A percentile compares a stretch with the other conserved stretches of the same genome.
phyloP scores from a whole-genome alignment of 345 rosid genomes.

The Eucalyptus curtisii region DNA sequence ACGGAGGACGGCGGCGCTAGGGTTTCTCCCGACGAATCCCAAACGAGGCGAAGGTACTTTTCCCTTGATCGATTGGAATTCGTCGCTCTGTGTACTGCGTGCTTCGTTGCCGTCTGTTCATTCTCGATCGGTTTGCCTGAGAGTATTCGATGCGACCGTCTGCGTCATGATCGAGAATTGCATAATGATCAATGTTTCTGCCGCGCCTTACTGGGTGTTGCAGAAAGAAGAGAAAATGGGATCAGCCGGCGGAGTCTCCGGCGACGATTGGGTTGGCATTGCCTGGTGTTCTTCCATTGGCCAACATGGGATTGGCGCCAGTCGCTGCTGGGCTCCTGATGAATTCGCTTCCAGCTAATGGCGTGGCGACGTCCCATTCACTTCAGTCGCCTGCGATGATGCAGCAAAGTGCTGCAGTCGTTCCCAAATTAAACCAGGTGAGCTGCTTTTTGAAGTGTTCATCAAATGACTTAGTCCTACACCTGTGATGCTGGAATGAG shows the following conservation, averaged over 20 bases:
- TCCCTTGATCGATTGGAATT: not conserved
- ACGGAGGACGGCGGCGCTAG: constrained; percentile 26
- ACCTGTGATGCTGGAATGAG: not conserved
- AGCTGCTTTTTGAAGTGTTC: not conserved
- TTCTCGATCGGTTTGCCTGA: not conserved
- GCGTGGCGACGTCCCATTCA: constrained; percentile 5
- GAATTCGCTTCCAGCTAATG: constrained; percentile 7
- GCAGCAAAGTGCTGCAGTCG: constrained; percentile 9
- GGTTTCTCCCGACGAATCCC: constrained; percentile 26
- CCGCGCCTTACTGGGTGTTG: no score
- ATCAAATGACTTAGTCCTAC: not conserved
- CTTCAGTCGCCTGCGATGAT: constrained; percentile 9
- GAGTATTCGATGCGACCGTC: not conserved
- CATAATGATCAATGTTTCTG: not conserved
- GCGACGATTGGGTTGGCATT: constrained; percentile 27
- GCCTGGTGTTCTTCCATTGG: constrained; percentile 15
- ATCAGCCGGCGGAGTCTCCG: constrained; percentile 74
- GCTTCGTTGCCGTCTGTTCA: not conserved
- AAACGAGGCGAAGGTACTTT: constrained; percentile 39
- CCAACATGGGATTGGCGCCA: constrained; percentile 18
- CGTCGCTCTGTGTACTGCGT: not conserved
- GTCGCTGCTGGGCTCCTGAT: constrained; percentile 17
- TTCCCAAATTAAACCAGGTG: constrained; percentile 37
- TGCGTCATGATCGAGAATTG: not conserved
- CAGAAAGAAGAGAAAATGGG: constrained; percentile 92